Percentiles rank a stretch among this genome's conserved stretches.
Conservation (phyloP, 2,329 filamentous ascomycete genomes). For the Aspergillus fumigatiaffinis region DNA sequence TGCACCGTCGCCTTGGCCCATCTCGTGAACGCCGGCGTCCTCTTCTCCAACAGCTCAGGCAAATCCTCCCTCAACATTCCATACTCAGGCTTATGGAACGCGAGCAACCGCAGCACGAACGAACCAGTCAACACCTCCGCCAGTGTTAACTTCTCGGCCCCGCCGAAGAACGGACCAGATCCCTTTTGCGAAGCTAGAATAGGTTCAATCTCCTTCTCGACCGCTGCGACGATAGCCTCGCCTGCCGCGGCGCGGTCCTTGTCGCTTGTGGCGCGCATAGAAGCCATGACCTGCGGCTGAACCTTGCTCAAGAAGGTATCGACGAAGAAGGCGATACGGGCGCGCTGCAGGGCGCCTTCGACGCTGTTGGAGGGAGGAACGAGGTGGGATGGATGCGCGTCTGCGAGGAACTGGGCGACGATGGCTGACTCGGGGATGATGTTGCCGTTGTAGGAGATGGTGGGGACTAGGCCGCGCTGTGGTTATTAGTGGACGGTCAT, state of each 20-base stretch:
- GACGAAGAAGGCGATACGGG: slow-evolving; percentile 67
- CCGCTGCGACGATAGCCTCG: slow-evolving; percentile 50
- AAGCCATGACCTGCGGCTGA: slow-evolving; percentile 45
- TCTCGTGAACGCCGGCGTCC: slow-evolving; percentile 62
- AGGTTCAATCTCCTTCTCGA: slow-evolving; percentile 71
- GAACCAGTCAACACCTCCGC: slow-evolving; percentile 59
- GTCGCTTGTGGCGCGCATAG: slow-evolving; percentile 45
- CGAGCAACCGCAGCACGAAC: slow-evolving; percentile 61
- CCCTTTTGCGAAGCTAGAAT: slow-evolving; percentile 51
- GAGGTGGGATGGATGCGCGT: slow-evolving; percentile 65
- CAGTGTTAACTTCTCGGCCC: slow-evolving; percentile 61
- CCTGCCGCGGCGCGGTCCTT: slow-evolving; percentile 50
- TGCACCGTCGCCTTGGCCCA: slow-evolving; percentile 61
- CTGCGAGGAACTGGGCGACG: slow-evolving; percentile 67
- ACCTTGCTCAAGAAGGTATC: slow-evolving; percentile 66
- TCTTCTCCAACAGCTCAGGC: slow-evolving; percentile 47
- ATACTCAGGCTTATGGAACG: slow-evolving; percentile 52
- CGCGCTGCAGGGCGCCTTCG: slow-evolving; percentile 58
- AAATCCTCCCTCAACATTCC: slow-evolving; percentile 44
- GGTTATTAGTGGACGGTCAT: not conserved
- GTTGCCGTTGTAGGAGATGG: slow-evolving; percentile 64
- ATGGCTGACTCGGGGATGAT: slow-evolving; percentile 71
- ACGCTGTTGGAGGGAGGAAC: slow-evolving; percentile 52
- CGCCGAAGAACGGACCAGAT: slow-evolving; percentile 59
- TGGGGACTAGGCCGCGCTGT: slow-evolving; percentile 68